These are phyloP conservation scores for Talaromyces sp. DNA, from an alignment of 2,329 filamentous ascomycete species.

Conservation along the genomic window DNA sequence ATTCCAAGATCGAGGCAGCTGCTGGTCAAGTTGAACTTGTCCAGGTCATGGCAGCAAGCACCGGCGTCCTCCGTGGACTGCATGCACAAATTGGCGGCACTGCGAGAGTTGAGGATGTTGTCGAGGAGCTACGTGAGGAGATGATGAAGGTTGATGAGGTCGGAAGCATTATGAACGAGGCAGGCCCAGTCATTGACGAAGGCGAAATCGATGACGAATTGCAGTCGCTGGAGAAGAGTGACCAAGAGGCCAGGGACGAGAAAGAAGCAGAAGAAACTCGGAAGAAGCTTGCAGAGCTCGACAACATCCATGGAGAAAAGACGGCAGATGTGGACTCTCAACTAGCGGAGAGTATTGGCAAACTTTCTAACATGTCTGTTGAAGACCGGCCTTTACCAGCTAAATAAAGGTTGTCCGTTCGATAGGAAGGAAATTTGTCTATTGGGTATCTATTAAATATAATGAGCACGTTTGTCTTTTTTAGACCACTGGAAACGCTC, in stretches of 20 bases:
- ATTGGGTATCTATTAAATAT: not conserved
- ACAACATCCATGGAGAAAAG: slow-evolving; percentile 37
- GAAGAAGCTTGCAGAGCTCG: slow-evolving; percentile 53
- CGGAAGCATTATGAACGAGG: slow-evolving; percentile 72
- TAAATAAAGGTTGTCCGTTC: slow-evolving; percentile 14
- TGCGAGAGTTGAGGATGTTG: slow-evolving; percentile 73
- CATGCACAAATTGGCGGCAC: slow-evolving; percentile 77
- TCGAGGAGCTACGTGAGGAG: slow-evolving; percentile 75
- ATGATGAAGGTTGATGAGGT: slow-evolving; percentile 84
- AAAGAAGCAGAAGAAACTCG: slow-evolving; percentile 54
- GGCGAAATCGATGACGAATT: slow-evolving; percentile 86
- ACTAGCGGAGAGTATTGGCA: slow-evolving; percentile 43
- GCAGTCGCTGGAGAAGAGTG: slow-evolving; percentile 69
- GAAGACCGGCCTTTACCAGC: slow-evolving; percentile 34
- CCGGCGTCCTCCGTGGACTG: slow-evolving; percentile 70
- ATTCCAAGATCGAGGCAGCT: slow-evolving; percentile 81
- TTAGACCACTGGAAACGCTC: not conserved
- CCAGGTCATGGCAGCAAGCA: slow-evolving; percentile 77
- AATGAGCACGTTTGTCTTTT: too few species aligned
- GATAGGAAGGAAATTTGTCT: not conserved
- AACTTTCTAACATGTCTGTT: slow-evolving; percentile 46
- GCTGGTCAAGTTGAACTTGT: slow-evolving; percentile 82
- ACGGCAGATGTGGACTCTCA: slow-evolving; percentile 33
- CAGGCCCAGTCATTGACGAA: slow-evolving; percentile 67
- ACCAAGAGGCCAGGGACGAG: slow-evolving; percentile 51